Conservation (phyloP, 805 yeast species). For the Candida cerambycidarum region DNA sequence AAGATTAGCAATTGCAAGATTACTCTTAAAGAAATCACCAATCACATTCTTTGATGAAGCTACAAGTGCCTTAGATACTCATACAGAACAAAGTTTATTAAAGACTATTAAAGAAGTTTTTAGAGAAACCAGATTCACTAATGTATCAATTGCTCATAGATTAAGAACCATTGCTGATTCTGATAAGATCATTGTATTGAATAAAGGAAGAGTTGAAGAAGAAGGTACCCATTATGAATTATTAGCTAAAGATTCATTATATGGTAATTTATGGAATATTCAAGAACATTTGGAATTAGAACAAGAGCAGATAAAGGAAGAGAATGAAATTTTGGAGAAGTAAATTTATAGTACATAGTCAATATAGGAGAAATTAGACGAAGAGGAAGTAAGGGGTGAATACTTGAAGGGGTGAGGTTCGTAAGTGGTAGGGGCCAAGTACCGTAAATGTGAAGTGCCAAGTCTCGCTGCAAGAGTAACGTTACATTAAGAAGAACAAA, state of each 20-base stretch:
- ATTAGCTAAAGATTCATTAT: conserved; percentile 58
- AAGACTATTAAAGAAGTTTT: conserved; percentile 72
- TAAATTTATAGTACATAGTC: neutral
- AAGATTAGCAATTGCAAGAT: conserved; percentile 87
- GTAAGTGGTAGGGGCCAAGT: no score
- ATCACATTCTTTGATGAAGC: conserved; percentile 97
- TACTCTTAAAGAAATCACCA: conserved; percentile 81
- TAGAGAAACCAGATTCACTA: conserved; percentile 59
- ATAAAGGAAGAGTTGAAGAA: conserved; percentile 76
- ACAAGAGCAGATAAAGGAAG: conserved; percentile 18
- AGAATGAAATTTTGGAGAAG: neutral
- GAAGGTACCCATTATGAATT: conserved; percentile 80
- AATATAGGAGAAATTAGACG: neutral
- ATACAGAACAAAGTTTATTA: conserved; percentile 84
- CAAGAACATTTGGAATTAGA: conserved; percentile 75
- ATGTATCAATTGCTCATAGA: conserved; percentile 91
- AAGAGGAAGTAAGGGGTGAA: no score
- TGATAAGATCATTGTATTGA: conserved; percentile 86
- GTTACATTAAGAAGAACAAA: no score
- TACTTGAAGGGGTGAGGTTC: no score
- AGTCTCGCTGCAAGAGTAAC: no score
- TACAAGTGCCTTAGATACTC: conserved; percentile 93
- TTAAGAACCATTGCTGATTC: conserved; percentile 91
- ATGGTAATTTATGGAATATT: conserved; percentile 83
- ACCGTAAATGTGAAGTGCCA: no score